These are phyloP conservation scores for Malassezia caprae DNA, from an alignment of 1,284 basidiomycete species.

Conservation along the genomic window DNA sequence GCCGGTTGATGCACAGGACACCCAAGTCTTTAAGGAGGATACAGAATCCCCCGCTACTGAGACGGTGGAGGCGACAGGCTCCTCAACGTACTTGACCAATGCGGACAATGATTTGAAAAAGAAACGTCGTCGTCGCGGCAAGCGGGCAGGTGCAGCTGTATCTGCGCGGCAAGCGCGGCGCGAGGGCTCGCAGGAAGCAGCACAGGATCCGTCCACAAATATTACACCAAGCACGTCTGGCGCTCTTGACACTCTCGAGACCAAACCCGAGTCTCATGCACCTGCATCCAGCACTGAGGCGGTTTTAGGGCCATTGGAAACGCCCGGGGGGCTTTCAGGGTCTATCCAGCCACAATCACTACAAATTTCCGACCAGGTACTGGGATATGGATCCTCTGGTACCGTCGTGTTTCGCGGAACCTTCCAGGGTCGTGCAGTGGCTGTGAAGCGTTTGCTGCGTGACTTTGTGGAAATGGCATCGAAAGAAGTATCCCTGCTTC, in stretches of 20 bases:
- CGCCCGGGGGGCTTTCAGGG: not conserved
- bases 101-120: slow-evolving; percentile 6
- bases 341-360: not conserved
- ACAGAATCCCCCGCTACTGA: not conserved
- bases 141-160: slow-evolving; percentile 35
- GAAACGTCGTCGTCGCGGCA: slow-evolving; percentile 34
- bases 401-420: slow-evolving; percentile 89
- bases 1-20: not conserved
- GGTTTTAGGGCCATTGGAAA: not conserved
- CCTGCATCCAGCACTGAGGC: not conserved
- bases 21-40: not conserved
- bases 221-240: not conserved
- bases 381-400: slow-evolving; percentile 81
- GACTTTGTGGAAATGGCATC: slow-evolving; percentile 91
- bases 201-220: not conserved
- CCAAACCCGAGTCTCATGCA: not conserved
- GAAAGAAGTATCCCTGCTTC: slow-evolving; percentile 84
- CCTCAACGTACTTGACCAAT: not conserved
- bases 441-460: slow-evolving; percentile 85
- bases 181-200: not conserved
- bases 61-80: not conserved
- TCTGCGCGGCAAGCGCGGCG: slow-evolving; percentile 32
- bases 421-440: slow-evolving; percentile 87
- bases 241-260: not conserved
- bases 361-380: slow-evolving; percentile 39